Conservation (phyloP, 495 filamentous ascomycete species). For the Xylaria curta region DNA sequence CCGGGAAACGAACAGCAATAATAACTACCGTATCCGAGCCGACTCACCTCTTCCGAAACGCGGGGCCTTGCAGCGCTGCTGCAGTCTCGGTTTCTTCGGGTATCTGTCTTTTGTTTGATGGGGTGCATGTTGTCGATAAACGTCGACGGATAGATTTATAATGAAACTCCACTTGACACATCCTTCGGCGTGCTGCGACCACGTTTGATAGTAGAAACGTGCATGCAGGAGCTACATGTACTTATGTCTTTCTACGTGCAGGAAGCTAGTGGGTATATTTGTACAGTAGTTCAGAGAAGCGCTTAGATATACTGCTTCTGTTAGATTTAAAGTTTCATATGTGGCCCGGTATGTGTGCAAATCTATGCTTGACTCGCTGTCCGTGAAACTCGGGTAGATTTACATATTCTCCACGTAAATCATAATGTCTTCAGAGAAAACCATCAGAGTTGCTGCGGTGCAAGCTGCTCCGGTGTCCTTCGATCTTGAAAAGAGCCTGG, state of each 20-base stretch:
- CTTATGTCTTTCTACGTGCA: neutral
- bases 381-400: neutral
- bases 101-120: neutral
- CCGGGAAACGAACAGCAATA: neutral
- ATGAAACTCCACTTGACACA: slow-evolving; percentile 8
- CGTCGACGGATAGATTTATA: neutral
- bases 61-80: neutral
- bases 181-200: neutral
- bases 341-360: neutral
- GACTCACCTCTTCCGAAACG: neutral
- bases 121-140: neutral
- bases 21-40: neutral
- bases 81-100: neutral
- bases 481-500: slow-evolving; percentile 46
- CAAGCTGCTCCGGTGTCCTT: slow-evolving; percentile 53
- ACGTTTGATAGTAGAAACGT: neutral
- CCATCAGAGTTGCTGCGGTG: slow-evolving; percentile 46
- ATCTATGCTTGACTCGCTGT: slow-evolving; percentile 1
- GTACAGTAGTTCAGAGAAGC: neutral
- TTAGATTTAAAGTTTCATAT: slow-evolving; percentile 4
- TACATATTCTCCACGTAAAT: neutral
- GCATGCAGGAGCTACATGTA: slow-evolving; percentile 2
- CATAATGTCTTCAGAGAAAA: slow-evolving; percentile 32
- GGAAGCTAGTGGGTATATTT: neutral
- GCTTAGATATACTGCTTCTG: slow-evolving; percentile 10